These are phyloP conservation scores for Hygrophila difformis DNA, from an alignment of 257 asterid genomes.

Conservation along the genomic window DNA sequence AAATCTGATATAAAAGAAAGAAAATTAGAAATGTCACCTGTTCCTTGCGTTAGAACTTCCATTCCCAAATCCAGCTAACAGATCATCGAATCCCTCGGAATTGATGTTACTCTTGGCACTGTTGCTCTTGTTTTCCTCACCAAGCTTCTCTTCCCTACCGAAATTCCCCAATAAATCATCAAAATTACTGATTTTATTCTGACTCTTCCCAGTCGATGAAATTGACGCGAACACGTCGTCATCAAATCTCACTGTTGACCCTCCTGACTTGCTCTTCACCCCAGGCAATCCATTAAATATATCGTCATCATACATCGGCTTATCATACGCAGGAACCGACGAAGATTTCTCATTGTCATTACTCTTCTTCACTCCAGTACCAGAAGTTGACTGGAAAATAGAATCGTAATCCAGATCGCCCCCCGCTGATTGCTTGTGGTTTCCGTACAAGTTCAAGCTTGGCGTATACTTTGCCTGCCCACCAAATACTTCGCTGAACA, in stretches of 20 bases:
- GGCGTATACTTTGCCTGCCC: conserved; percentile 58
- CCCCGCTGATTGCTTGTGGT: conserved; percentile 21
- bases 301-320: conserved; percentile 93
- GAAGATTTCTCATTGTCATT: conserved; percentile 24
- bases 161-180: conserved; percentile 63
- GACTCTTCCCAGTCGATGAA: conserved; percentile 29
- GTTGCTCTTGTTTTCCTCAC: conserved; percentile 26
- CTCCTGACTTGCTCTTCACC: conserved; percentile 56
- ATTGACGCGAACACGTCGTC: conserved; percentile 52
- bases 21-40: conserved; percentile 39
- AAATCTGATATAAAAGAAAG: background rate
- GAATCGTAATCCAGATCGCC: conserved; percentile 64
- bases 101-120: conserved; percentile 38
- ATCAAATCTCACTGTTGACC: conserved; percentile 46
- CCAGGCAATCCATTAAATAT: conserved; percentile 91
- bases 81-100: conserved; percentile 60
- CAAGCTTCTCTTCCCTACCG: conserved; percentile 37
- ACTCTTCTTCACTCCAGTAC: conserved; percentile 21
- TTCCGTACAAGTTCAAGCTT: conserved; percentile 26
- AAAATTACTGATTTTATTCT: conserved; percentile 31
- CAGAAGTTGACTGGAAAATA: conserved; percentile 37
- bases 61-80: conserved; percentile 66
- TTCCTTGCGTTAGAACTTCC: conserved; percentile 35
- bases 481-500: conserved; percentile 65
- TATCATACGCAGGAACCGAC: conserved; percentile 70